These are phyloP conservation scores for Astragalus membranaceus DNA, from an alignment of 306 rosid species.

Conservation along the genomic window DNA sequence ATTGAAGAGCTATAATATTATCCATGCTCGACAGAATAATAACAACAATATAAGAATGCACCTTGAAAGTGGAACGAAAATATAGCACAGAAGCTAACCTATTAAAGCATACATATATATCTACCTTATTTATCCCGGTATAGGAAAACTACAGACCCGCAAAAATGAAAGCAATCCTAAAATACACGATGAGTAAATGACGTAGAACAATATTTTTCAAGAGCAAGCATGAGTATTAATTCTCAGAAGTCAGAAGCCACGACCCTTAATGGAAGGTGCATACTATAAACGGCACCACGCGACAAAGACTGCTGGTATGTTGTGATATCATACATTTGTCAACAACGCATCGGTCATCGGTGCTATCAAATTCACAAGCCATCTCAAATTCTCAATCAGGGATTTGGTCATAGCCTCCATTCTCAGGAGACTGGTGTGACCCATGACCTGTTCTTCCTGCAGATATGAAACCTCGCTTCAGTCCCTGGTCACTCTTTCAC, in stretches of 20 bases:
- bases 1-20: not conserved
- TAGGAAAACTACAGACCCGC: conserved; percentile 15
- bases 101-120: conserved; percentile 13
- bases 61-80: conserved; percentile 11
- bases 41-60: conserved; percentile 1
- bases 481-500: conserved; percentile 6
- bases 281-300: conserved; percentile 43
- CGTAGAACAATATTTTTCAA: conserved; percentile 22
- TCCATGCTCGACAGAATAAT: not conserved
- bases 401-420: conserved; percentile 78
- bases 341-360: conserved; percentile 28
- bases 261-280: conserved; percentile 50
- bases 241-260: conserved; percentile 29
- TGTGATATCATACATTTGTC: conserved; percentile 63
- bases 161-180: conserved; percentile 33
- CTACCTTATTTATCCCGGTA: conserved; percentile 27
- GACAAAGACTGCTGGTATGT: conserved; percentile 38
- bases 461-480: conserved; percentile 13
- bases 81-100: conserved; percentile 19
- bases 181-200: conserved; percentile 26
- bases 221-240: conserved; percentile 30
- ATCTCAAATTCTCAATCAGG: conserved; percentile 39
- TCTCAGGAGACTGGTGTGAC: conserved; percentile 75
- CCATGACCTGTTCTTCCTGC: conserved; percentile 65
- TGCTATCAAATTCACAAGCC: conserved; percentile 22